phyloP scores from a whole-genome alignment of 305 asterid genomes.

The Fraxinus sp. region DNA sequence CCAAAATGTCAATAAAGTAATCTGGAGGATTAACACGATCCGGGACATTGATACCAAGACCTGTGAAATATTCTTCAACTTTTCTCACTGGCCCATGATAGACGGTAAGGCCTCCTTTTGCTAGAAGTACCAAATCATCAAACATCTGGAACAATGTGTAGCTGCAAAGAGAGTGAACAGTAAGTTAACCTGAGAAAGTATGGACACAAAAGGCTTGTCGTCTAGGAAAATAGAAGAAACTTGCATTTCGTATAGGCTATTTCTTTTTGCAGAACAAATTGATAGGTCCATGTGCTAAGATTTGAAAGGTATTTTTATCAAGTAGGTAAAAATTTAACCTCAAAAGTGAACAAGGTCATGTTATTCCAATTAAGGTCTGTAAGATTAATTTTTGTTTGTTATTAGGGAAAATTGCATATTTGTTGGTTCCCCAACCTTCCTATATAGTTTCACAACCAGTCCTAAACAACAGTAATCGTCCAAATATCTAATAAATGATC shows the following conservation, averaged over 20 bases:
- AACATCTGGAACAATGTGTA: slow-evolving; percentile 75
- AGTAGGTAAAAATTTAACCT: not conserved
- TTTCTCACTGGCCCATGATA: slow-evolving; percentile 81
- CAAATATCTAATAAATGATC: not conserved
- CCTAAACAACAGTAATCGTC: not conserved
- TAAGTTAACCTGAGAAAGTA: not conserved
- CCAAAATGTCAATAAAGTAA: slow-evolving; percentile 84
- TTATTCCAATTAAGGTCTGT: not conserved
- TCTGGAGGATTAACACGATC: slow-evolving; percentile 97
- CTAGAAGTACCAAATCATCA: slow-evolving; percentile 86
- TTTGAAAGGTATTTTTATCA: not conserved
- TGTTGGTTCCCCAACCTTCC: not conserved
- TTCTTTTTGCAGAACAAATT: not conserved
- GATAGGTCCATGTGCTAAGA: not conserved
- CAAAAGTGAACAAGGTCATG: not conserved
- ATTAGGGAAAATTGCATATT: not conserved
- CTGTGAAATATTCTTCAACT: slow-evolving; percentile 79
- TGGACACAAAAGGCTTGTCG: not conserved
- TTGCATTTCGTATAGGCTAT: not conserved
- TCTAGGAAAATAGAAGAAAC: not conserved
- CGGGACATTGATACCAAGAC: slow-evolving; percentile 76
- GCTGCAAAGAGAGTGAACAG: slow-evolving; percentile 48
- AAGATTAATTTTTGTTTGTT: not conserved
- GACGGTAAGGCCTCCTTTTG: slow-evolving; percentile 87
- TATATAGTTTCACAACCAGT: not conserved